A percentile compares a stretch with the other conserved stretches of the same genome.
Evolutionary conservation across 441 rosid genomes (phyloP).

Genomic region (Euphorbia corollata): DNA sequence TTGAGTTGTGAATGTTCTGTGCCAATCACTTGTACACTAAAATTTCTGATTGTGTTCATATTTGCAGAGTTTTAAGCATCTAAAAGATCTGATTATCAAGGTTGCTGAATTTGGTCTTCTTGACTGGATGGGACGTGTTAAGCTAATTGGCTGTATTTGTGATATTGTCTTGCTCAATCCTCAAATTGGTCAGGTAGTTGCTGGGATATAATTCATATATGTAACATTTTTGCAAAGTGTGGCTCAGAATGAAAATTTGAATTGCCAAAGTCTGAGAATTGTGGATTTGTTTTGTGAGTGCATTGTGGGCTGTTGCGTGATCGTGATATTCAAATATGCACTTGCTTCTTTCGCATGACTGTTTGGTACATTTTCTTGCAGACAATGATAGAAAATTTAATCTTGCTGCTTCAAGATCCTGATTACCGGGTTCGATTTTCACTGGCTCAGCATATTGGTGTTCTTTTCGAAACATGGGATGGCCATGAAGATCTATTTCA

Average conservation of each 20-base stretch:
- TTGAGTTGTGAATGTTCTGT: background rate
- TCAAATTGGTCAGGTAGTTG: conserved; percentile 75
- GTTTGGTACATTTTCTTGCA: conserved; percentile 26
- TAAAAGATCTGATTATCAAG: conserved; percentile 58
- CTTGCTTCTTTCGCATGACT: conserved; percentile 16
- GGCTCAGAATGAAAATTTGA: background rate
- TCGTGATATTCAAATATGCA: background rate
- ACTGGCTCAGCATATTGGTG: conserved; percentile 62
- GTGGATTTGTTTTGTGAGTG: conserved; percentile 13
- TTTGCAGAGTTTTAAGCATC: conserved; percentile 53
- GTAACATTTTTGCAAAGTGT: conserved; percentile 2
- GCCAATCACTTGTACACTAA: background rate
- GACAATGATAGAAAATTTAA: conserved; percentile 78
- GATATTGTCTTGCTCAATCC: conserved; percentile 66
- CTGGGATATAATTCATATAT: conserved; percentile 7
- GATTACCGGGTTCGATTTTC: conserved; percentile 85
- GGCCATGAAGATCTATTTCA: conserved; percentile 90
- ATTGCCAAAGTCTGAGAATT: conserved; percentile 11
- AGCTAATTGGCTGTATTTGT: conserved; percentile 70
- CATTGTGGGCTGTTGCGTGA: conserved; percentile 14
- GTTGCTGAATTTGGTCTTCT: conserved; percentile 71
- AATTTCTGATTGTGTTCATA: conserved; percentile 8
- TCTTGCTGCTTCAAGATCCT: conserved; percentile 69
- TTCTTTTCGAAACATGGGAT: conserved; percentile 98
- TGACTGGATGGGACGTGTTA: conserved; percentile 85